phyloP scores from a whole-genome alignment of 805 yeast species.

The Metschnikowia koreensis region DNA sequence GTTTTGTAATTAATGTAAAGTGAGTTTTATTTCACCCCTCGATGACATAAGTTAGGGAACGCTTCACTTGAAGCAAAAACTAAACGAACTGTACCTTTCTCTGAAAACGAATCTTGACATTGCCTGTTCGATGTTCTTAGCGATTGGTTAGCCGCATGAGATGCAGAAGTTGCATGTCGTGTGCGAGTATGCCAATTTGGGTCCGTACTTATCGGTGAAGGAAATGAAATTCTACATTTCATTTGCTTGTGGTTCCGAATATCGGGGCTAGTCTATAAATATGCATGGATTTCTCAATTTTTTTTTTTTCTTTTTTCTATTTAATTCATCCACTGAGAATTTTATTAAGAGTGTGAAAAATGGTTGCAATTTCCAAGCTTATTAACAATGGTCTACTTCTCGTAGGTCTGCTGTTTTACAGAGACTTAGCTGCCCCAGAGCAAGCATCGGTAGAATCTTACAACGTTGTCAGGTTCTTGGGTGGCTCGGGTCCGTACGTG shows the following conservation, averaged over 20 bases:
- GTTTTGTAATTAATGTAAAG: too few species aligned
- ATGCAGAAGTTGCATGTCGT: background rate
- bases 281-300: background rate
- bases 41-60: too few species aligned
- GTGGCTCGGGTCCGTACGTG: conserved; percentile 56
- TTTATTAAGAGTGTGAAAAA: background rate
- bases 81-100: too few species aligned
- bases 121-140: too few species aligned
- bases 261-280: background rate
- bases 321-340: too few species aligned
- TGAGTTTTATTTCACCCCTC: too few species aligned
- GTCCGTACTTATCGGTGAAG: background rate
- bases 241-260: background rate
- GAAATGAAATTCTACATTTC: too few species aligned
- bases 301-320: background rate
- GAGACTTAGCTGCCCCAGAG: conserved; percentile 38
- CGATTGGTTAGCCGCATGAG: background rate
- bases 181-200: background rate
- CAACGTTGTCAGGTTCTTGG: conserved; percentile 49
- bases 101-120: too few species aligned
- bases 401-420: conserved; percentile 25
- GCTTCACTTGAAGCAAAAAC: too few species aligned
- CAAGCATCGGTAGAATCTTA: conserved; percentile 43
- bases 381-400: conserved; percentile 30
- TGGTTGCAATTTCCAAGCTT: conserved; percentile 21